phyloP scores from a whole-genome alignment of 306 rosid genomes.

The Morella rubra region DNA sequence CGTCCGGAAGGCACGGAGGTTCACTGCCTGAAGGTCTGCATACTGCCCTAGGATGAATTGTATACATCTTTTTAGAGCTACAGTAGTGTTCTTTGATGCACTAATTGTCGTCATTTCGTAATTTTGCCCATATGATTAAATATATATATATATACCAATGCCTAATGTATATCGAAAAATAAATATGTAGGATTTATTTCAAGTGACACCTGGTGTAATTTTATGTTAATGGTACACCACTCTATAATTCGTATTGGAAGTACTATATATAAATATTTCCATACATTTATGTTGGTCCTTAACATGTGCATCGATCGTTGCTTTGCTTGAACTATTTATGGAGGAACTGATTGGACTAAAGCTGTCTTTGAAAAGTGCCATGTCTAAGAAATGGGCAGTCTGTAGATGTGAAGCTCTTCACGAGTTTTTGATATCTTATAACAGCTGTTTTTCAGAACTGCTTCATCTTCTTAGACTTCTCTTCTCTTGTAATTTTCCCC shows the following conservation, averaged over 20 bases:
- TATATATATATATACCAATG: background rate
- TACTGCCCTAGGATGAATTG: background rate
- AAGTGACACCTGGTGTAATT: too few relatives aligned
- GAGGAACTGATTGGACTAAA: too few relatives aligned
- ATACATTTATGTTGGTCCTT: background rate
- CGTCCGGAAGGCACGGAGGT: slow-evolving; percentile 74
- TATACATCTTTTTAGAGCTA: slow-evolving; percentile 3
- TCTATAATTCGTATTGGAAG: too few relatives aligned
- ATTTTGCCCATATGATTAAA: too few relatives aligned
- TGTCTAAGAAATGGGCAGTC: background rate
- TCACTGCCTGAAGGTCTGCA: slow-evolving; percentile 88
- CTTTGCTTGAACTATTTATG: background rate
- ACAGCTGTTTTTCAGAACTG: background rate
- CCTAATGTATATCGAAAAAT: too few relatives aligned
- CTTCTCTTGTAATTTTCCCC: background rate
- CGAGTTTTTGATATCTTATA: background rate
- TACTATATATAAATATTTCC: too few relatives aligned
- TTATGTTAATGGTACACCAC: background rate
- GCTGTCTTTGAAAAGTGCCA: too few relatives aligned
- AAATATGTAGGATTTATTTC: too few relatives aligned
- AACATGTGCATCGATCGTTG: background rate
- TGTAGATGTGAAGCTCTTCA: background rate
- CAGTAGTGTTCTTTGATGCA: background rate
- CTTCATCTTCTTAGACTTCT: background rate
- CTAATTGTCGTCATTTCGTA: too few relatives aligned